Base-by-base conservation (phyloP, 352 stramenopile genomes). In the Phytopythium montanum region DNA sequence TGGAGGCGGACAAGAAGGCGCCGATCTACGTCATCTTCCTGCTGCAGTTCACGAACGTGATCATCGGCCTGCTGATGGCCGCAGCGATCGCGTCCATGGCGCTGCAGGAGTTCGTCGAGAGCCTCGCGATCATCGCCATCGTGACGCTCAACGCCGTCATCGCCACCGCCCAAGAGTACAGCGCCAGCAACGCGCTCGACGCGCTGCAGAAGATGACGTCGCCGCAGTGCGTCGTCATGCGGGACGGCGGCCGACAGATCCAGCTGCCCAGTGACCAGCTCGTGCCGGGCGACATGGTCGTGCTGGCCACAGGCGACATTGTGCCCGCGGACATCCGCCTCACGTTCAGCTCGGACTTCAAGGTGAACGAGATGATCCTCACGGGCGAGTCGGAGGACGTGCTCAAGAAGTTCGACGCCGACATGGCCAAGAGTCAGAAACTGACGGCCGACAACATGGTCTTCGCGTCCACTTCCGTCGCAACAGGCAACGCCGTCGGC, bases 281-380 rank as follows among this genome's bases (percentile, higher is more conserved):
- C 33, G 80, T 92, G 12, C 46, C 62, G 4, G 93, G 90, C 29
- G 82, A 90, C 46, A 76, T 95, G 23, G 85, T 98, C 38, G 70
- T 91, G 25, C 76, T 98, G 1, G 76, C 78, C 21, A 96, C 88
- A 19, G 95, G 94, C n/a, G 95, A 98, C 63, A 94, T 97, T 59
- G 87, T 98, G 33, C 90, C 92, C 1, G 79, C 88, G 1, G 95
- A 98, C 65, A 88, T 95, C 23, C 69, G 92, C n/a, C 77, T 98
- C 6, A 71, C 95, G 12, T 76, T 86, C 54, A 96, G 90, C 61
- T 79, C 84, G 0, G 72, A 89, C 54, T 81, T 91, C 36, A 86
- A 92, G 61, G 80, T 98, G 6, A 97, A 98, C 68, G 93, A 98
- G 78, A 97, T 92, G 62, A 96, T 89, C 59, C 75, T 98, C 6